phyloP scores from a whole-genome alignment of 2,329 filamentous ascomycete species.

The Cladosporium colombiae region DNA sequence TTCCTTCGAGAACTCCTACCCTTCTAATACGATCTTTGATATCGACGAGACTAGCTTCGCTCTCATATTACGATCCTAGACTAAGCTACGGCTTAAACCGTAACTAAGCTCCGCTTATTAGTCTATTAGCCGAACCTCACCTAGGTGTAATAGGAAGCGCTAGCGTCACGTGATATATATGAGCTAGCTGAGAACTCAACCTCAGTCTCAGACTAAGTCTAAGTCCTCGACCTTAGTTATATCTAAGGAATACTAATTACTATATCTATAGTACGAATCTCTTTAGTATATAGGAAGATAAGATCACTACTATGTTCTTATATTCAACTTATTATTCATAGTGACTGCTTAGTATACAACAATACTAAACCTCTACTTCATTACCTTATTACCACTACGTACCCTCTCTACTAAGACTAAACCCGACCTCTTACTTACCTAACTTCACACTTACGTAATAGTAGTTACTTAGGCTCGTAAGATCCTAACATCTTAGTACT shows the following conservation, averaged over 20 bases:
- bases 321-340: constrained; percentile 12
- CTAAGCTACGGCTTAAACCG: no score
- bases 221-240: neutral
- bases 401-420: neutral
- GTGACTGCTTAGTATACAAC: constrained; percentile 14
- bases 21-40: no score
- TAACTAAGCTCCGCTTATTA: no score
- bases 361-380: neutral
- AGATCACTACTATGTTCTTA: neutral
- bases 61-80: no score
- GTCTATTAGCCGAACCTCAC: no score
- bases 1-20: no score
- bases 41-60: no score
- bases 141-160: neutral
- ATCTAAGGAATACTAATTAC: neutral
- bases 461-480: constrained; percentile 4
- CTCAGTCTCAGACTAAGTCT: neutral
- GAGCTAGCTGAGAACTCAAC: neutral
- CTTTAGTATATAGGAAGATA: constrained; percentile 4
- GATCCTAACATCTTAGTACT: neutral
- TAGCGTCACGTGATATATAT: neutral
- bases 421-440: constrained; percentile 3
- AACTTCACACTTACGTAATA: neutral
- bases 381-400: neutral
- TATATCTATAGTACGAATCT: neutral